phyloP scores from a whole-genome alignment of 73 alveolate genomes.

The Paramecium pentaurelia region DNA sequence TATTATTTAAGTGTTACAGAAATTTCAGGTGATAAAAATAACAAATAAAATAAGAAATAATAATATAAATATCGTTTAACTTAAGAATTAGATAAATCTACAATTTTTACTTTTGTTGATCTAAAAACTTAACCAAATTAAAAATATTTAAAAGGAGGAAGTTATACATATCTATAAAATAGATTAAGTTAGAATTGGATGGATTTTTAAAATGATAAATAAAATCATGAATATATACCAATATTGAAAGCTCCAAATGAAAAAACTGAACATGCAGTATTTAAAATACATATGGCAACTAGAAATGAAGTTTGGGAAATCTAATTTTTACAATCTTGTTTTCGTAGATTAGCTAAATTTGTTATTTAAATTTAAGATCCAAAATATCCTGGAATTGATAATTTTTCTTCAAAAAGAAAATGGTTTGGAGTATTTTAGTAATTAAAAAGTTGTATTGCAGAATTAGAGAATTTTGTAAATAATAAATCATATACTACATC shows the following conservation, averaged over 20 bases:
- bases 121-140: slow-evolving; percentile 37
- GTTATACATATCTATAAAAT: slow-evolving; percentile 9
- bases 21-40: not conserved
- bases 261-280: slow-evolving; percentile 51
- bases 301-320: slow-evolving; percentile 64
- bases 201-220: not conserved
- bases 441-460: not conserved
- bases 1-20: slow-evolving; percentile 48
- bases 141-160: slow-evolving; percentile 43
- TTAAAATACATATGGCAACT: slow-evolving; percentile 49
- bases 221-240: not conserved
- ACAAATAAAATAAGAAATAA: not conserved
- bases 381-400: slow-evolving; percentile 22
- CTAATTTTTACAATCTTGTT: slow-evolving; percentile 27
- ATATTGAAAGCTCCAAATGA: not conserved
- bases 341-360: slow-evolving; percentile 40
- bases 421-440: not conserved
- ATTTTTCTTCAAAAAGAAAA: not conserved
- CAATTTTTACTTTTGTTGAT: slow-evolving; percentile 37
- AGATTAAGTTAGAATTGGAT: slow-evolving; percentile 7
- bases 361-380: not conserved
- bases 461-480: slow-evolving; percentile 45
- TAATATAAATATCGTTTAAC: not conserved
- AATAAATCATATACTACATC: slow-evolving; percentile 41
- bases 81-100: not conserved